phyloP scores from a whole-genome alignment of 2,329 filamentous ascomycete genomes.

The Eutypella sp. region DNA sequence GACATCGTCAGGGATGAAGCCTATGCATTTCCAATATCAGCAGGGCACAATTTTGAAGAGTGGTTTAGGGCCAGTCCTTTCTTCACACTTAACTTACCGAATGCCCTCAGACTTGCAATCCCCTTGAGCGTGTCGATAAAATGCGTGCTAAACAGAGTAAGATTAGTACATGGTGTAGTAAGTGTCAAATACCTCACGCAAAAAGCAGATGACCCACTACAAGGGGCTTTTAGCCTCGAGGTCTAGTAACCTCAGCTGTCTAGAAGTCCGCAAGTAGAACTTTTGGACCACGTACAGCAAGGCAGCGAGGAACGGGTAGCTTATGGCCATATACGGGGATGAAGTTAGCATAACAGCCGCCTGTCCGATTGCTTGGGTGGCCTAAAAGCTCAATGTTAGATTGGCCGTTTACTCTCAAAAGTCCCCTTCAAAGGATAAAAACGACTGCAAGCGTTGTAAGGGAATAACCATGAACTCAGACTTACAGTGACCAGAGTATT shows the following conservation, averaged over 20 bases:
- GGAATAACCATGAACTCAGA: slow-evolving; percentile 19
- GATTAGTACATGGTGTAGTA: background rate
- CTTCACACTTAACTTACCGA: slow-evolving; percentile 18
- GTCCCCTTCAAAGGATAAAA: background rate
- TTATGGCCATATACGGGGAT: slow-evolving; percentile 36
- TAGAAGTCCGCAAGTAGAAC: slow-evolving; percentile 47
- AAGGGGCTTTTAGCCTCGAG: slow-evolving; percentile 46
- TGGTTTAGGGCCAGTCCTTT: background rate
- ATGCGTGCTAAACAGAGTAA: slow-evolving; percentile 23
- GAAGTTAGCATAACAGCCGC: slow-evolving; percentile 35
- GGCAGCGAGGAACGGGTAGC: slow-evolving; percentile 36
- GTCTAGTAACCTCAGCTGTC: slow-evolving; percentile 46
- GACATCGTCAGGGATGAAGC: slow-evolving; percentile 37
- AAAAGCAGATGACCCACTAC: slow-evolving; percentile 29
- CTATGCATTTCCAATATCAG: background rate
- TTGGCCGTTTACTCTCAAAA: background rate
- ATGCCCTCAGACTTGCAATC: slow-evolving; percentile 43
- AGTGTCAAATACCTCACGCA: background rate
- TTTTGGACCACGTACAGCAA: slow-evolving; percentile 40
- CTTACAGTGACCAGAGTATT: slow-evolving; percentile 23
- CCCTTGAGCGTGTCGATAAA: slow-evolving; percentile 46
- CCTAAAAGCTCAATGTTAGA: background rate
- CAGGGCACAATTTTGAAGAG: no score
- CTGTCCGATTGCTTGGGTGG: slow-evolving; percentile 30
- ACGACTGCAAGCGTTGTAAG: background rate